Evolutionary conservation across 768 basidiomycete genomes (phyloP).

Genomic region (Mycena venus): DNA sequence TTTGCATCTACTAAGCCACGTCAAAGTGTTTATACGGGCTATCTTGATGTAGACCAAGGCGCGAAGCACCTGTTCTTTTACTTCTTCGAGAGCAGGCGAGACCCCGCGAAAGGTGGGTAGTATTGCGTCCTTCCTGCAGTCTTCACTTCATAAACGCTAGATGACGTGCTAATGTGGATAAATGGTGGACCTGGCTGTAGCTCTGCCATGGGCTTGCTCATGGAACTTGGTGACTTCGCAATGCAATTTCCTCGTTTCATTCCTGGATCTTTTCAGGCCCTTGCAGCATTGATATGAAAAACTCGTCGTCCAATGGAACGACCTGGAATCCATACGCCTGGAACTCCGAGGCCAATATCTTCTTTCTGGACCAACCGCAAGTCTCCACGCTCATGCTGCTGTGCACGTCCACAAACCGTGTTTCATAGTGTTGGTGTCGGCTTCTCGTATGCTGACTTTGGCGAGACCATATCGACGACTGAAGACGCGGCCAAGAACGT

Average conservation of each 20-base stretch:
- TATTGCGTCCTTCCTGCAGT: slow-evolving; percentile 12
- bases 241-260: not conserved
- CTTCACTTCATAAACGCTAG: slow-evolving; percentile 41
- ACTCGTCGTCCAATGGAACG: slow-evolving; percentile 69
- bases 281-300: slow-evolving; percentile 68
- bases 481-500: slow-evolving; percentile 86
- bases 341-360: slow-evolving; percentile 77
- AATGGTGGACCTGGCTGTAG: slow-evolving; percentile 74
- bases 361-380: slow-evolving; percentile 79
- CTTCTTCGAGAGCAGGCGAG: slow-evolving; percentile 78
- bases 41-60: slow-evolving; percentile 60
- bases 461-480: slow-evolving; percentile 78
- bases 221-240: slow-evolving; percentile 74
- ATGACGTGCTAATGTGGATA: slow-evolving; percentile 81
- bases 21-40: slow-evolving; percentile 55
- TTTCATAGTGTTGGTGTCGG: slow-evolving; percentile 72
- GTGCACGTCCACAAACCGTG: not conserved
- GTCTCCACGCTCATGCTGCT: slow-evolving; percentile 8
- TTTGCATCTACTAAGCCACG: not conserved
- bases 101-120: slow-evolving; percentile 63
- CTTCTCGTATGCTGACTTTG: slow-evolving; percentile 79
- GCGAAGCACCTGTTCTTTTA: slow-evolving; percentile 80
- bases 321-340: slow-evolving; percentile 75
- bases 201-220: slow-evolving; percentile 72
- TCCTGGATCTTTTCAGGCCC: slow-evolving; percentile 40